Percentiles rank a stretch among this genome's conserved stretches.
Evolutionary conservation across 352 stramenopile genomes (phyloP).

Genomic region (Phytopythium aichiense): DNA sequence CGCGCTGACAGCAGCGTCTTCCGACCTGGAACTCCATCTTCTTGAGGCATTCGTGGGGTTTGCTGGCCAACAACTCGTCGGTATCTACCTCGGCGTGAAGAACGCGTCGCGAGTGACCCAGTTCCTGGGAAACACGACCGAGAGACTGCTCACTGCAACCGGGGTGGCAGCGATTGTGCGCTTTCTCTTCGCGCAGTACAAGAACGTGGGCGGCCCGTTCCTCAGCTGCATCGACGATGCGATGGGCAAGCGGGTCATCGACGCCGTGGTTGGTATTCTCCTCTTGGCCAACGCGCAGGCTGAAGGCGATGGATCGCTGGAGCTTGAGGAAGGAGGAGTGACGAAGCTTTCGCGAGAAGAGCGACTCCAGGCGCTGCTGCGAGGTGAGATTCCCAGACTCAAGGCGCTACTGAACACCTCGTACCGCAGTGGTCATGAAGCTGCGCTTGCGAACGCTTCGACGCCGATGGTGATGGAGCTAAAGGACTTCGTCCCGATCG

Average conservation of each 20-base stretch:
- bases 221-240: constrained; percentile 54
- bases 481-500: constrained; percentile 61
- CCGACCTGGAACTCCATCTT: constrained; percentile 56
- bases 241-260: constrained; percentile 56
- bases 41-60: constrained; percentile 49
- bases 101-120: constrained; percentile 39
- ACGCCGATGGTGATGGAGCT: constrained; percentile 50
- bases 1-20: constrained; percentile 9
- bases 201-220: constrained; percentile 42
- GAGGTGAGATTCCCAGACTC: constrained; percentile 38
- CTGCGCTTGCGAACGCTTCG: constrained; percentile 16
- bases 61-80: constrained; percentile 27
- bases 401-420: constrained; percentile 24
- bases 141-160: constrained; percentile 36
- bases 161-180: constrained; percentile 34
- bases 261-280: constrained; percentile 45
- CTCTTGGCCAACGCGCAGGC: constrained; percentile 40
- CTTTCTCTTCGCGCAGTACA: constrained; percentile 55
- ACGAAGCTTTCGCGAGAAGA: constrained; percentile 46
- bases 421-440: constrained; percentile 17
- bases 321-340: constrained; percentile 20
- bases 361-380: constrained; percentile 48
- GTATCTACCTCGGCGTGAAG: constrained; percentile 48
- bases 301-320: constrained; percentile 10
- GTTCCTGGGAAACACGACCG: constrained; percentile 43